These are phyloP conservation scores for Calocera cornea DNA, from an alignment of 768 basidiomycete species.

Conservation along the genomic window DNA sequence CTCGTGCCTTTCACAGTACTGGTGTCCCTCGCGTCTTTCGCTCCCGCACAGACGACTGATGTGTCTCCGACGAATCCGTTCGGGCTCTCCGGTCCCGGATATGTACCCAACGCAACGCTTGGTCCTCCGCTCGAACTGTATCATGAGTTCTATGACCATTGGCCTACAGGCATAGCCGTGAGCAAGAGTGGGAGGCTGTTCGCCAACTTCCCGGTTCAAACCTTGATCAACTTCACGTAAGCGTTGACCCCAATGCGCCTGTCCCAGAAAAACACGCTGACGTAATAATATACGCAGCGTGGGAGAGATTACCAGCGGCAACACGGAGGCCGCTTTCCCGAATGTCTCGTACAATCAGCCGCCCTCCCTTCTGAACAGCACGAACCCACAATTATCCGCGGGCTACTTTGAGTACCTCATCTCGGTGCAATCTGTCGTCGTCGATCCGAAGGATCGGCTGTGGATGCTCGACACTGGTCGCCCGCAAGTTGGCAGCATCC, in stretches of 20 bases:
- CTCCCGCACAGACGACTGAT: background rate
- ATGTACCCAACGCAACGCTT: background rate
- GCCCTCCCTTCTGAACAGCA: slow-evolving; percentile 14
- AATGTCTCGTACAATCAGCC: slow-evolving; percentile 16
- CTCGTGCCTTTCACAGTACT: background rate
- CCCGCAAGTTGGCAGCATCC: slow-evolving; percentile 15
- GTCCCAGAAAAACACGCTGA: too few species aligned
- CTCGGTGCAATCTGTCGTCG: slow-evolving; percentile 18
- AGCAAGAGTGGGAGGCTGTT: background rate
- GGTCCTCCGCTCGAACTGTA: background rate
- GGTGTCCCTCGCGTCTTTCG: background rate
- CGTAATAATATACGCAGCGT: too few species aligned
- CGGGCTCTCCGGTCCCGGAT: background rate
- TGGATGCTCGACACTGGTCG: slow-evolving; percentile 20
- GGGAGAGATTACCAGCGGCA: background rate
- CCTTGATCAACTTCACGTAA: background rate
- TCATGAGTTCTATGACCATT: slow-evolving; percentile 2
- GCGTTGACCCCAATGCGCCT: too few species aligned
- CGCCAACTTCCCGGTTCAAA: background rate
- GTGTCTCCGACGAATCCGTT: background rate
- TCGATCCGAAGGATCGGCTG: slow-evolving; percentile 17
- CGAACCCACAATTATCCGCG: slow-evolving; percentile 14
- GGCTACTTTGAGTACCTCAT: slow-evolving; percentile 16
- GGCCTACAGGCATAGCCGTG: background rate
- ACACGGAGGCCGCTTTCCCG: slow-evolving; percentile 7